These are phyloP conservation scores for Phytophthora macrochlamydospora DNA, from an alignment of 352 stramenopile genomes.

Conservation along the genomic window DNA sequence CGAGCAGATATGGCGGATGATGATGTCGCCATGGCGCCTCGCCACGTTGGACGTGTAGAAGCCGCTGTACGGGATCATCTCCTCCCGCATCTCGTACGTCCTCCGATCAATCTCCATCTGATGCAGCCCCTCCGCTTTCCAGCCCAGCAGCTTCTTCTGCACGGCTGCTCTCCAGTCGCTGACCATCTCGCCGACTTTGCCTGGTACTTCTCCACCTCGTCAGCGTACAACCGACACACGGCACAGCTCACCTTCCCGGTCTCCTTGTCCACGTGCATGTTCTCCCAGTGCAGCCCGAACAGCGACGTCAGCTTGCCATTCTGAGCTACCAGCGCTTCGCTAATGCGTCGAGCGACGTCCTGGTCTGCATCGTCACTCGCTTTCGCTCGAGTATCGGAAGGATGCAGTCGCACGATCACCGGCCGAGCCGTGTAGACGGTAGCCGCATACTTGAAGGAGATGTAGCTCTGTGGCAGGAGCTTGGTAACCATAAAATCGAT, in stretches of 20 bases:
- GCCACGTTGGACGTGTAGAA: slow-evolving; percentile 65
- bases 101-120: slow-evolving; percentile 67
- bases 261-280: slow-evolving; percentile 44
- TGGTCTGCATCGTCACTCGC: slow-evolving; percentile 19
- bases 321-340: slow-evolving; percentile 21
- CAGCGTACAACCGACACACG: slow-evolving; percentile 47
- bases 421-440: too few species aligned
- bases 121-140: slow-evolving; percentile 57
- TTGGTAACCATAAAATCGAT: too few species aligned
- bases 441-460: too few species aligned
- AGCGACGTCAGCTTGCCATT: slow-evolving; percentile 49
- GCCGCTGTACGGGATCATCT: slow-evolving; percentile 63
- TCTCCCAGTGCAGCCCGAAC: slow-evolving; percentile 72
- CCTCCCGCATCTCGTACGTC: slow-evolving; percentile 61
- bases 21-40: slow-evolving; percentile 57
- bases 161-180: slow-evolving; percentile 49
- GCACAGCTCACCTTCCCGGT: slow-evolving; percentile 40
- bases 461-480: too few species aligned
- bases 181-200: slow-evolving; percentile 48
- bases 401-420: slow-evolving; percentile 44
- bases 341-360: slow-evolving; percentile 32
- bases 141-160: slow-evolving; percentile 32
- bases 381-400: slow-evolving; percentile 9
- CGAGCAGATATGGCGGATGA: slow-evolving; percentile 62
- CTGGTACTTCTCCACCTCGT: slow-evolving; percentile 56